phyloP scores from a whole-genome alignment of 192 early-diverging fungal species.

The Backusella luteola region DNA sequence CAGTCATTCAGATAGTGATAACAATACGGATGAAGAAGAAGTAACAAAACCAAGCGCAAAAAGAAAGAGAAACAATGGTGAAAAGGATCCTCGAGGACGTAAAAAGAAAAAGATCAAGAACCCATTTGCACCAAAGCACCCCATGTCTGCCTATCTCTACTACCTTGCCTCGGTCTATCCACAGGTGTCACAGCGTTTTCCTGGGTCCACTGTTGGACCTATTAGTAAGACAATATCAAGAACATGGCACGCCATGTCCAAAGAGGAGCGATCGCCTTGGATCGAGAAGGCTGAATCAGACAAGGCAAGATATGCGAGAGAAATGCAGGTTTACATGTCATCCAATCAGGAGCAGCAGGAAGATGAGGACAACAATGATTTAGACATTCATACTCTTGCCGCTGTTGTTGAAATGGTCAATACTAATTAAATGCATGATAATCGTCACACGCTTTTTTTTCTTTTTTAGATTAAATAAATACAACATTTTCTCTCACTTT shows the following conservation, averaged over 20 bases:
- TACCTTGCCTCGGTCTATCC: conserved; percentile 68
- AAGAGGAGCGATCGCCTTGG: conserved; percentile 50
- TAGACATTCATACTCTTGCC: background rate
- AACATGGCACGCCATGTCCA: conserved; percentile 61
- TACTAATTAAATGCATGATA: background rate
- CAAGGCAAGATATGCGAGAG: conserved; percentile 65
- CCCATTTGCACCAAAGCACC: conserved; percentile 78
- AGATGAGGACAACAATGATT: background rate
- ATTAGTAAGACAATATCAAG: conserved; percentile 75
- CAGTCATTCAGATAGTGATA: background rate
- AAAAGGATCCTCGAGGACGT: conserved; percentile 37
- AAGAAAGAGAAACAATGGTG: background rate
- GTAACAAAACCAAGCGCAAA: background rate
- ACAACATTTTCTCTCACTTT: background rate
- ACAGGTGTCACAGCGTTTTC: conserved; percentile 58
- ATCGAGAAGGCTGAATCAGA: conserved; percentile 53
- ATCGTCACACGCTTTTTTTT: conserved; percentile 3
- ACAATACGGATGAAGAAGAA: background rate
- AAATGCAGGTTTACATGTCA: conserved; percentile 51
- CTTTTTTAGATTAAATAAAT: background rate
- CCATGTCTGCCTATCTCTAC: conserved; percentile 83
- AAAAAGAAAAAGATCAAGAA: conserved; percentile 70
- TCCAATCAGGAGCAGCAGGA: background rate
- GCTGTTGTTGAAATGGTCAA: conserved; percentile 16
- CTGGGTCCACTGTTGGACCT: conserved; percentile 67